Percentiles rank a stretch among this genome's conserved stretches.
Conservation (phyloP, 2,329 filamentous ascomycete species). For the Hansfordia pulvinata region DNA sequence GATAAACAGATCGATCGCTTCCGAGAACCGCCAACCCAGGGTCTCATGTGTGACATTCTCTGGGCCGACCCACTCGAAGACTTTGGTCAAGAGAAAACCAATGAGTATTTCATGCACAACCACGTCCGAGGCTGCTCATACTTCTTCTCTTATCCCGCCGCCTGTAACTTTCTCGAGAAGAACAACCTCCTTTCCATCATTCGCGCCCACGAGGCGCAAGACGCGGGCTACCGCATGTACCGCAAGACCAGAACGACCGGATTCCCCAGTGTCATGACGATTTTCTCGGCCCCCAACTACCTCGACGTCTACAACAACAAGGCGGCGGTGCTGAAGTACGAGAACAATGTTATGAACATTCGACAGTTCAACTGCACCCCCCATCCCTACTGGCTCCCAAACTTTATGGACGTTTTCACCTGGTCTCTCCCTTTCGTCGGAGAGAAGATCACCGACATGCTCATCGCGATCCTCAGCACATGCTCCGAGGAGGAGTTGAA, state of each 20-base stretch:
- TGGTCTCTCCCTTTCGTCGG: conserved; percentile 98
- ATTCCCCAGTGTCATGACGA: conserved; percentile 99
- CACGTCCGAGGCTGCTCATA: conserved; percentile 97
- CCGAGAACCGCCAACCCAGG: conserved; percentile 91
- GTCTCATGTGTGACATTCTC: conserved; percentile 97
- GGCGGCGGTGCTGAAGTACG: conserved; percentile 95
- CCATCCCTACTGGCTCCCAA: conserved; percentile 97
- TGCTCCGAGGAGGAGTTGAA: conserved; percentile 98
- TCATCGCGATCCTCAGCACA: conserved; percentile 94
- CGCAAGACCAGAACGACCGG: conserved; percentile 95
- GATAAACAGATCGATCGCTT: conserved; percentile 76
- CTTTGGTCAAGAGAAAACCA: conserved; percentile 97
- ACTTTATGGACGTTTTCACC: conserved; percentile 99
- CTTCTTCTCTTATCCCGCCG: conserved; percentile 97
- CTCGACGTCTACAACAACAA: conserved; percentile 99
- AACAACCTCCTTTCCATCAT: conserved; percentile 97
- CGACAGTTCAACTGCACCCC: conserved; percentile 99
- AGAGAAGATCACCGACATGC: conserved; percentile 98
- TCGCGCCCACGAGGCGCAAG: conserved; percentile 93
- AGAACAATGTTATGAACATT: conserved; percentile 99
- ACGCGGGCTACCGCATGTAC: conserved; percentile 98
- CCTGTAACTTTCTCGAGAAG: conserved; percentile 95
- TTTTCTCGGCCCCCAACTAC: conserved; percentile 98
- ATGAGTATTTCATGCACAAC: conserved; percentile 95
- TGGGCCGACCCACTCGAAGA: conserved; percentile 98